These are phyloP conservation scores for Amanita fuliginea DNA, from an alignment of 768 basidiomycete genomes.

Conservation along the genomic window DNA sequence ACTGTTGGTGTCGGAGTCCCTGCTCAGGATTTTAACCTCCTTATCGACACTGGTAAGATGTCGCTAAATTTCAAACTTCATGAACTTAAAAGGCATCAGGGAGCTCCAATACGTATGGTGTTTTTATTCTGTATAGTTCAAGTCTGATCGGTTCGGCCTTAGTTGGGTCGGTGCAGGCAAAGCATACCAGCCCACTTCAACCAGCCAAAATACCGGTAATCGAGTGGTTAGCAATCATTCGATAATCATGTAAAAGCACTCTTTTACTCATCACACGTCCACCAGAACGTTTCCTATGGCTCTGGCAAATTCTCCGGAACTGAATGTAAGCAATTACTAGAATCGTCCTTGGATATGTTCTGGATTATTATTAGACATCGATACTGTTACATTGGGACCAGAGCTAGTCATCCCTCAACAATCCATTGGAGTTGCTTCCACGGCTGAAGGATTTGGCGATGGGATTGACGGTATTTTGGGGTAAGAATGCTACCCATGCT, in stretches of 20 bases:
- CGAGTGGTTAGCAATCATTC: conserved; percentile 18
- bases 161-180: conserved; percentile 44
- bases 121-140: background rate
- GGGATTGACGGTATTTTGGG: conserved; percentile 45
- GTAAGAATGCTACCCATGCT: conserved; percentile 10
- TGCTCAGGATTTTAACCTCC: conserved; percentile 34
- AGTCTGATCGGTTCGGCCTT: background rate
- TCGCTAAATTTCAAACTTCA: background rate
- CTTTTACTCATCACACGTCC: conserved; percentile 2
- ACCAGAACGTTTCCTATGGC: conserved; percentile 41
- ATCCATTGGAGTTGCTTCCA: conserved; percentile 34
- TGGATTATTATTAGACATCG: conserved; percentile 23
- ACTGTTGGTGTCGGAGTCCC: conserved; percentile 42
- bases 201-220: conserved; percentile 25
- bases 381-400: conserved; percentile 31
- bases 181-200: conserved; percentile 32
- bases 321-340: conserved; percentile 28
- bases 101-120: conserved; percentile 22
- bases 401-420: conserved; percentile 33
- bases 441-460: conserved; percentile 27
- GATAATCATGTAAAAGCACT: background rate
- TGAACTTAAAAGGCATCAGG: conserved; percentile 9
- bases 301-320: conserved; percentile 42
- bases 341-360: background rate
- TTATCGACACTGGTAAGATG: conserved; percentile 44